Percentiles rank a stretch among this genome's conserved stretches.
Evolutionary conservation across 2,329 filamentous ascomycete genomes (phyloP).

Genomic region (Claviceps purpurea): DNA sequence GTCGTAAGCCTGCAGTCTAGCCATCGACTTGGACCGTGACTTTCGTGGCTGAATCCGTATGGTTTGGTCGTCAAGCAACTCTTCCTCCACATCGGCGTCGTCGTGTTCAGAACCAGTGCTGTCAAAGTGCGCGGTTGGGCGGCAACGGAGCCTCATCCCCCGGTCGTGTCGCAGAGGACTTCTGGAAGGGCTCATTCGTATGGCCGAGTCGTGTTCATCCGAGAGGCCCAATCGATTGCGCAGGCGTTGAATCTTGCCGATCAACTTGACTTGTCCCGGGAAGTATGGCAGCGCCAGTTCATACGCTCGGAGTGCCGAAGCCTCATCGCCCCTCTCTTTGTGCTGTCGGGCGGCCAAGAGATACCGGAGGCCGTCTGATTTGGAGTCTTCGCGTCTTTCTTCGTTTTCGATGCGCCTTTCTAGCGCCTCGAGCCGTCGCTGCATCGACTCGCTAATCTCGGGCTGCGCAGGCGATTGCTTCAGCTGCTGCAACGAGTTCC

Average conservation of each 20-base stretch:
- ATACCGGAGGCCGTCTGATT: constrained; percentile 71
- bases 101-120: constrained; percentile 4
- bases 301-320: constrained; percentile 71
- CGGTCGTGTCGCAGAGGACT: constrained; percentile 4
- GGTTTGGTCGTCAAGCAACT: constrained; percentile 10
- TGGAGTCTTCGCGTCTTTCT: constrained; percentile 50
- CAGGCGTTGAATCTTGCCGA: constrained; percentile 55
- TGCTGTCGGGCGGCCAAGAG: constrained; percentile 87
- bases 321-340: constrained; percentile 69
- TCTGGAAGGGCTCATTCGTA: not conserved
- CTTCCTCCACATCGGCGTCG: constrained; percentile 15
- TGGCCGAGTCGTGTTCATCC: not conserved
- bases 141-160: not conserved
- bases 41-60: constrained; percentile 11
- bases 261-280: constrained; percentile 66
- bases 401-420: constrained; percentile 69
- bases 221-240: constrained; percentile 33
- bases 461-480: constrained; percentile 22
- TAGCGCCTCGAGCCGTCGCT: constrained; percentile 67
- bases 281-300: constrained; percentile 75
- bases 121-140: not conserved
- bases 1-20: constrained; percentile 18
- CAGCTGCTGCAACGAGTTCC: constrained; percentile 15
- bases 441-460: constrained; percentile 63
- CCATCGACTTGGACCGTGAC: constrained; percentile 2